Conservation (phyloP, 257 asterid species). For the Pogostemon cablin region DNA sequence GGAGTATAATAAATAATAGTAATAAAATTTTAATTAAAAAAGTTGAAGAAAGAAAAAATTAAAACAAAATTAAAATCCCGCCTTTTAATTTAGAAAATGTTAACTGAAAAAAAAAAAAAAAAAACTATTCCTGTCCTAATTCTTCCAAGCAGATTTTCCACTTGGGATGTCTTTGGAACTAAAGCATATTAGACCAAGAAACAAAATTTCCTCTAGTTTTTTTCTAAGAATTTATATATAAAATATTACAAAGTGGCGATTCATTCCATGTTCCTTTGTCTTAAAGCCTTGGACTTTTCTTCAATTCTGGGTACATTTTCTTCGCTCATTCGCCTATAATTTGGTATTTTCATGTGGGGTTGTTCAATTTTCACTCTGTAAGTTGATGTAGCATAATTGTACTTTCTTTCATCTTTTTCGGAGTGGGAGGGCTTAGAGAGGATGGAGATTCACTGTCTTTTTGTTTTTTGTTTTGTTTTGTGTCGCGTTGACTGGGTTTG, state of each 20-base stretch:
- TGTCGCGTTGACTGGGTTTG: conserved; percentile 19
- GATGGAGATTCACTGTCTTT: too few species aligned
- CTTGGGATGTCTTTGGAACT: conserved; percentile 28
- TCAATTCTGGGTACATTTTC: conserved; percentile 28
- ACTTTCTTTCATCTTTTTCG: background rate
- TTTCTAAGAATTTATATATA: background rate
- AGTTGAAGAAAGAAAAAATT: background rate
- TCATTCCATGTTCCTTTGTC: conserved; percentile 46
- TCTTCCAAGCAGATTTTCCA: conserved; percentile 2
- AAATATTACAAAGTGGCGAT: conserved; percentile 20
- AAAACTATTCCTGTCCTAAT: conserved; percentile 18
- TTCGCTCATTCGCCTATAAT: conserved; percentile 21
- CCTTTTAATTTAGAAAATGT: conserved; percentile 27
- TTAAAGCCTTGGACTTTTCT: conserved; percentile 48
- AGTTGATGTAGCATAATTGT: conserved; percentile 14
- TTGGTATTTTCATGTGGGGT: conserved; percentile 22
- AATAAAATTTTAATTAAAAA: background rate
- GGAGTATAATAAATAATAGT: too few species aligned
- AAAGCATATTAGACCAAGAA: conserved; percentile 30
- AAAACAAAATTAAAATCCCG: background rate
- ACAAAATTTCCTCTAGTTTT: conserved; percentile 10
- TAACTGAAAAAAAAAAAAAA: conserved; percentile 11
- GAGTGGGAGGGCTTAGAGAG: too few species aligned
- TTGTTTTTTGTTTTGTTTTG: background rate
- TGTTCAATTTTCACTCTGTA: conserved; percentile 20